These are phyloP conservation scores for Salix caprea DNA, from an alignment of 345 rosid genomes.

Conservation along the genomic window DNA sequence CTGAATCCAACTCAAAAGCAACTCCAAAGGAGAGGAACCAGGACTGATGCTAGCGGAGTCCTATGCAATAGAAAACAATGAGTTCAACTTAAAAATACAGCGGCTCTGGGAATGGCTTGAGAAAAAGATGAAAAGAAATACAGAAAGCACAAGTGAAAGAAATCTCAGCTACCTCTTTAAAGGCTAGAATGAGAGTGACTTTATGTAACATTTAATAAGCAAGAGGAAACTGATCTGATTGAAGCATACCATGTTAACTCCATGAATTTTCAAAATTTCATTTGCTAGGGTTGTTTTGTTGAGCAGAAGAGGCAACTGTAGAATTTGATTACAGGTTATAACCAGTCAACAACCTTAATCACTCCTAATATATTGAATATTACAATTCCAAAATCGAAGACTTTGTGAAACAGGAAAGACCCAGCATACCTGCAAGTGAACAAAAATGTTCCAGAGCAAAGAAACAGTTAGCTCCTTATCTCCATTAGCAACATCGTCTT, in stretches of 20 bases:
- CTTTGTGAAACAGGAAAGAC: not conserved
- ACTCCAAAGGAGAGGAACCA: constrained; percentile 42
- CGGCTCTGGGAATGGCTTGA: not conserved
- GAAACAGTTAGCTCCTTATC: constrained; percentile 80
- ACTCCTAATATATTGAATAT: not conserved
- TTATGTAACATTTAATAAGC: not conserved
- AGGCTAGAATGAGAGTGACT: not conserved
- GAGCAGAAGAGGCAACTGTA: constrained; percentile 79
- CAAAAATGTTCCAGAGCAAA: constrained; percentile 86
- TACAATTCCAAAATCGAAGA: not conserved
- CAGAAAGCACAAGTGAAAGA: not conserved
- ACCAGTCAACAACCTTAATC: constrained; percentile 1
- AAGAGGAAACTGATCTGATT: constrained; percentile 10
- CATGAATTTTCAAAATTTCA: constrained; percentile 57
- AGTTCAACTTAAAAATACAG: not conserved
- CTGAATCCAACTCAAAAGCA: constrained; percentile 82
- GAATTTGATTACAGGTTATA: constrained; percentile 10
- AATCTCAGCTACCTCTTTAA: not conserved
- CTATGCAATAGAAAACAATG: constrained; percentile 31
- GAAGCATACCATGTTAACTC: constrained; percentile 48
- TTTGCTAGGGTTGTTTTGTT: constrained; percentile 43
- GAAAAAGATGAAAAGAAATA: not conserved
- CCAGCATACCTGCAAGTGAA: constrained; percentile 70
- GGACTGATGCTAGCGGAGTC: constrained; percentile 17
- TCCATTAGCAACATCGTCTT: constrained; percentile 67